phyloP scores from a whole-genome alignment of 2,329 filamentous ascomycete species.

The Cladosporium austrohemisphaericum region DNA sequence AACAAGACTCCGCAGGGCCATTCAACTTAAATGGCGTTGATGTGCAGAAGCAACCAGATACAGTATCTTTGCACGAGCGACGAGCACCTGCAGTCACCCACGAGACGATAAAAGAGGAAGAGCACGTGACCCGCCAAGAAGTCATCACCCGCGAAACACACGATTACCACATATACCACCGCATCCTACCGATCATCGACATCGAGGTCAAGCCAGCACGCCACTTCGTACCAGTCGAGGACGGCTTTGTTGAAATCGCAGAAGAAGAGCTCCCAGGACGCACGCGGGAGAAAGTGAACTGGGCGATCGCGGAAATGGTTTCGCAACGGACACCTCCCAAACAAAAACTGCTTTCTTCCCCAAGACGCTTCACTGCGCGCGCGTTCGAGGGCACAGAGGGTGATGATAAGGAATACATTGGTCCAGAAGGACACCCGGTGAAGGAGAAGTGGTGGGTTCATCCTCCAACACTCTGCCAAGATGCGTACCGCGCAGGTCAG shows the following conservation, averaged over 20 bases:
- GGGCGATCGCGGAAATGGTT: conserved; percentile 34
- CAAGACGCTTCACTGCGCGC: conserved; percentile 33
- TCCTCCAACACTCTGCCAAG: conserved; percentile 39
- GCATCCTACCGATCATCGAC: conserved; percentile 51
- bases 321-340: conserved; percentile 24
- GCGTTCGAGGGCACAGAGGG: conserved; percentile 38
- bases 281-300: conserved; percentile 25
- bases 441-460: conserved; percentile 47
- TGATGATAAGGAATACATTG: conserved; percentile 38
- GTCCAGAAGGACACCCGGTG: conserved; percentile 39
- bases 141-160: conserved; percentile 52
- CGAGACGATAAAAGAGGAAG: conserved; percentile 43
- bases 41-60: conserved; percentile 1
- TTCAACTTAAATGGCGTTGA: not conserved
- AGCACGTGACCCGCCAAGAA: conserved; percentile 47
- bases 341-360: too few species aligned
- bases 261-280: conserved; percentile 39
- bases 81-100: conserved; percentile 48
- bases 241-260: conserved; percentile 44
- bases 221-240: conserved; percentile 46
- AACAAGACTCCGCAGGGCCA: not conserved
- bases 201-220: conserved; percentile 51
- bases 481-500: conserved; percentile 31
- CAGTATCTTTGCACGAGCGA: conserved; percentile 25
- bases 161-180: conserved; percentile 51